A percentile compares a stretch with the other conserved stretches of the same genome.
Conservation (phyloP, 768 basidiomycete species). For the Leccinum longicurvipes region DNA sequence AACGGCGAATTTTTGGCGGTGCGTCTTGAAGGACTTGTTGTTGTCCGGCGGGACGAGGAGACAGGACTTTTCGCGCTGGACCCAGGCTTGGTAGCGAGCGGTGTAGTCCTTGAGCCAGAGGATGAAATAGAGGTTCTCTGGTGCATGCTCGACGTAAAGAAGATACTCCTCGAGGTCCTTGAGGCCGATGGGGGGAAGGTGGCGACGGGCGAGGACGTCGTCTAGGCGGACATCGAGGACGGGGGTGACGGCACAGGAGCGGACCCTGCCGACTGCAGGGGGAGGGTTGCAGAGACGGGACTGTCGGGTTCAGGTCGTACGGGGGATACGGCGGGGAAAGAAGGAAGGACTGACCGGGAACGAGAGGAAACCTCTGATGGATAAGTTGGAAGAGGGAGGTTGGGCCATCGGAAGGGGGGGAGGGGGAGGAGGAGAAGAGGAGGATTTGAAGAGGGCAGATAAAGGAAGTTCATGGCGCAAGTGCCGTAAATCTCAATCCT, state of each 20-base stretch:
- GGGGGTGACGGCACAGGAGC: conserved; percentile 68
- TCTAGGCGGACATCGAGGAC: conserved; percentile 65
- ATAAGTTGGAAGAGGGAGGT: conserved; percentile 32
- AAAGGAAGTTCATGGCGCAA: conserved; percentile 5
- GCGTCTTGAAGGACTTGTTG: conserved; percentile 34
- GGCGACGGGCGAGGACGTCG: conserved; percentile 71
- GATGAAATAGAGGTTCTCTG: conserved; percentile 83
- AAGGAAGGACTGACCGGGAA: conserved; percentile 34
- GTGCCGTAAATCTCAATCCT: conserved; percentile 11
- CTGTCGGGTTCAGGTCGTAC: conserved; percentile 11
- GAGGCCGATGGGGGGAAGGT: conserved; percentile 74
- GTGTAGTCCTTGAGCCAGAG: conserved; percentile 80
- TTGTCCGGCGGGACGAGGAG: conserved; percentile 40
- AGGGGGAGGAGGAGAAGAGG: neutral
- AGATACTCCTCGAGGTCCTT: conserved; percentile 82
- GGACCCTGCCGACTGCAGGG: conserved; percentile 62
- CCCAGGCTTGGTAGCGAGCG: conserved; percentile 42
- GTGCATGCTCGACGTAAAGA: conserved; percentile 69
- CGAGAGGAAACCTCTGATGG: conserved; percentile 32
- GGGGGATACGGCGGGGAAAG: fast-evolving
- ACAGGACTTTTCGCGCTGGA: conserved; percentile 26
- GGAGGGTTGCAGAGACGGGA: conserved; percentile 64
- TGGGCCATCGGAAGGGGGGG: conserved; percentile 19
- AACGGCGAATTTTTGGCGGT: conserved; percentile 27
- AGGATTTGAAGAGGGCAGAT: conserved; percentile 2